Evolutionary conservation across 192 early-diverging fungal genomes (phyloP).

Genomic region (Lobosporangium transversale): DNA sequence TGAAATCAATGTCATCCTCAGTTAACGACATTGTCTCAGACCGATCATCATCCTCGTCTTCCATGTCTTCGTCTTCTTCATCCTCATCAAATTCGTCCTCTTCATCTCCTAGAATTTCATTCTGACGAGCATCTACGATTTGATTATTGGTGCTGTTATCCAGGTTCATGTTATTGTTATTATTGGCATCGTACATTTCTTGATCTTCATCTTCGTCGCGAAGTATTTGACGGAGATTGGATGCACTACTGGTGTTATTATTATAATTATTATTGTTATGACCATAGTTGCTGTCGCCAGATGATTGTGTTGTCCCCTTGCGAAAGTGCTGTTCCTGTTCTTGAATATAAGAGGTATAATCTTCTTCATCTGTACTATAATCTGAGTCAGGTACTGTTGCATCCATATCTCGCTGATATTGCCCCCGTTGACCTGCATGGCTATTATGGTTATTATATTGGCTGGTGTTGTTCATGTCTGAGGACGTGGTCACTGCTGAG

Average conservation of each 20-base stretch:
- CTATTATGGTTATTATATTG: constrained; percentile 10
- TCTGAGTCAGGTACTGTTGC: constrained; percentile 32
- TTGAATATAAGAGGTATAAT: constrained; percentile 37
- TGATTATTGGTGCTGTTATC: constrained; percentile 4
- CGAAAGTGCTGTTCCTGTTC: constrained; percentile 29
- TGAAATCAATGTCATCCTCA: constrained; percentile 76
- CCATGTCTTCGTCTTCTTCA: constrained; percentile 50
- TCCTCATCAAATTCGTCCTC: constrained; percentile 43
- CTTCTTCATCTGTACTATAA: constrained; percentile 50
- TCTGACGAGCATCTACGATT: constrained; percentile 34
- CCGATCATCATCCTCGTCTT: constrained; percentile 53
- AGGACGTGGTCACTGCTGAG: constrained; percentile 18
- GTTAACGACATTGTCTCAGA: constrained; percentile 61
- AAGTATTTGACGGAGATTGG: constrained; percentile 17
- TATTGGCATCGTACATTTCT: background rate
- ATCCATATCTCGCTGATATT: constrained; percentile 11
- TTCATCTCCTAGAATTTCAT: constrained; percentile 51
- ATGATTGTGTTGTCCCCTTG: background rate
- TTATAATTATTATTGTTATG: background rate
- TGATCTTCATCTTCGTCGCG: constrained; percentile 22
- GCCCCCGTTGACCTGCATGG: constrained; percentile 1
- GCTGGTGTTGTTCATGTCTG: background rate
- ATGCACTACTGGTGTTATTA: background rate
- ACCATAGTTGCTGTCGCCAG: background rate
- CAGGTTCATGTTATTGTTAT: constrained; percentile 14